Conservation (phyloP, 768 basidiomycete species). For the Rhizopogon vulgaris region DNA sequence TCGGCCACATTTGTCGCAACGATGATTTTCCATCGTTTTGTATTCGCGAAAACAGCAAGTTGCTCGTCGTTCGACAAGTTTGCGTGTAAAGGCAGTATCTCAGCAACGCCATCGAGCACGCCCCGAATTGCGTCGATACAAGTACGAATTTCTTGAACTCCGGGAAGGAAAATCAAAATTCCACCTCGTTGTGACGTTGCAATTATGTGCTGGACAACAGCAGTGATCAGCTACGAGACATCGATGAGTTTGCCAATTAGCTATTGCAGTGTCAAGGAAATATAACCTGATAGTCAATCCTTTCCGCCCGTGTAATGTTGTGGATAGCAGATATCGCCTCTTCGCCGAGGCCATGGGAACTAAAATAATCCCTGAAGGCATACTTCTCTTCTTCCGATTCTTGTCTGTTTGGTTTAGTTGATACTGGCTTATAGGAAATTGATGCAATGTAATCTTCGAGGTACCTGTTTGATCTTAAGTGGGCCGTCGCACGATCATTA, state of each 20-base stretch:
- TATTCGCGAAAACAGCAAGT: conserved; percentile 61
- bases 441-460: conserved; percentile 70
- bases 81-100: conserved; percentile 79
- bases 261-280: not conserved
- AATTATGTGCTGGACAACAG: conserved; percentile 59
- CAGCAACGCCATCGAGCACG: conserved; percentile 28
- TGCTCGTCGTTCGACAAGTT: conserved; percentile 86
- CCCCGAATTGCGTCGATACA: conserved; percentile 57
- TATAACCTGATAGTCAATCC: conserved; percentile 66
- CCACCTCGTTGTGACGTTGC: conserved; percentile 47
- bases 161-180: conserved; percentile 86
- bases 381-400: conserved; percentile 31
- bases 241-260: not conserved
- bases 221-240: conserved; percentile 51
- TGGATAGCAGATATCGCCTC: conserved; percentile 48
- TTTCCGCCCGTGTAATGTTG: conserved; percentile 51
- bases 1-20: conserved; percentile 91
- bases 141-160: conserved; percentile 80
- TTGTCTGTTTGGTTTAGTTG: conserved; percentile 26
- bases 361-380: conserved; percentile 43
- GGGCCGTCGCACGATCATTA: not conserved
- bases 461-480: conserved; percentile 43
- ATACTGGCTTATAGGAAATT: conserved; percentile 49
- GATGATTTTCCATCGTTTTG: conserved; percentile 73
- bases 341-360: conserved; percentile 48